Base-by-base conservation (phyloP, 768 basidiomycete genomes). In the Saitozyma sp. region DNA sequence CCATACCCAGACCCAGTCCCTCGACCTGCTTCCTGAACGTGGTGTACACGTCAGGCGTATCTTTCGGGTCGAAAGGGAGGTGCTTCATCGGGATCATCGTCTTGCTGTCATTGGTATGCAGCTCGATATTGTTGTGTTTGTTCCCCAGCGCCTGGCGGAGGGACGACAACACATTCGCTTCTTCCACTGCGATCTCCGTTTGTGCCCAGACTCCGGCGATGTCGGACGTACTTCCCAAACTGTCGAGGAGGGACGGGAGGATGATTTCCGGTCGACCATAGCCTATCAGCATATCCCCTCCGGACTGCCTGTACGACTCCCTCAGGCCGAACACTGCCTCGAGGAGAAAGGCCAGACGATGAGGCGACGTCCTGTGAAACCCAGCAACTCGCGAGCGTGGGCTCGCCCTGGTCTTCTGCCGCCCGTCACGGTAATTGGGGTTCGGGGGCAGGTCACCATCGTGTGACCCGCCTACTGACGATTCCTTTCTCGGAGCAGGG, bases 11-110 rank as follows among this genome's bases (percentile, higher is more conserved):
- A 2, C 73, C 73, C 9, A 82, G 67, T 0, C 74, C 79, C 65
- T 83, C 82, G 41, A 82, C 79, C 29, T 73, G 71, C 66, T 81
- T 81, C 41, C 82, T 69, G 66, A 83, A 83, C 5, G 68, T 67
- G 0, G 82, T 83, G 59, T 81, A 83, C 53, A 82, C 78, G 67
- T 81, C 79, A 6, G 80, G 82, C 6, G 77, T 76, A 0, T 68
- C 14, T 8, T 54, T 51, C 17, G 75, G 55, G 1, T 72, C 38
- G 65, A 80, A 80, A 0, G 79, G 80, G 13, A 80, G 66, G n/a
- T 81, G 76, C 9, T 63, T 50, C 8, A 67, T 62, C 29, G 77
- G 72, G 11, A 80, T 70, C 53, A 80, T 61, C 20, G 77, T 78
- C 54, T 76, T 76, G n/a, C 68, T 74, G 53, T 78, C 78, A 40